Evolutionary conservation across 805 yeast species (phyloP).

Genomic region (Saccharomycopsis sp.): DNA sequence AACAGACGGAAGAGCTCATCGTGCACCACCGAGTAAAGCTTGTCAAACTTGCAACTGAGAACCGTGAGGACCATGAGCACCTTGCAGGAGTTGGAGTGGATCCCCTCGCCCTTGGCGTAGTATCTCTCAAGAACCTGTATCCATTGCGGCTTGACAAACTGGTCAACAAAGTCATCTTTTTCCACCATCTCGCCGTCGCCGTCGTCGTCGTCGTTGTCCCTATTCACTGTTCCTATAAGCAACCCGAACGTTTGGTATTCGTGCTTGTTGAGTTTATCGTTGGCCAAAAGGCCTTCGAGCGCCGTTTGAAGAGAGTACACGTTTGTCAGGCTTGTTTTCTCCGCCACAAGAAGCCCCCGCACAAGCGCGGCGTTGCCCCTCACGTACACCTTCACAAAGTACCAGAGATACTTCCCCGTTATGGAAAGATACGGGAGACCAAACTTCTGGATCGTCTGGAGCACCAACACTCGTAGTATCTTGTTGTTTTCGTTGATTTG

Average conservation of each 20-base stretch:
- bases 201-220: background rate
- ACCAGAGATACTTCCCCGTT: conserved; percentile 52
- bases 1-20: conserved; percentile 26
- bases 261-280: conserved; percentile 35
- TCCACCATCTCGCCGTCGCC: background rate
- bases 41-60: conserved; percentile 37
- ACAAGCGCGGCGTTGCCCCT: conserved; percentile 35
- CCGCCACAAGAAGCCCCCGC: conserved; percentile 34
- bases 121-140: conserved; percentile 47
- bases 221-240: conserved; percentile 28
- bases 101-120: conserved; percentile 48
- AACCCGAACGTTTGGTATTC: conserved; percentile 40
- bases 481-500: conserved; percentile 50
- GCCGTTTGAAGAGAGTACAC: conserved; percentile 27
- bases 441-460: conserved; percentile 40
- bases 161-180: conserved; percentile 37
- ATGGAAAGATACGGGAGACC: conserved; percentile 50
- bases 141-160: conserved; percentile 50
- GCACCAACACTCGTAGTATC: conserved; percentile 38
- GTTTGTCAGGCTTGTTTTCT: conserved; percentile 31
- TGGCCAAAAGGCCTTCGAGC: conserved; percentile 38
- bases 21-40: conserved; percentile 25
- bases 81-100: conserved; percentile 37
- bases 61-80: conserved; percentile 46
- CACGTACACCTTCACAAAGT: conserved; percentile 48